Evolutionary conservation across 257 asterid genomes (phyloP).

Genomic region (Agastache rugosa): DNA sequence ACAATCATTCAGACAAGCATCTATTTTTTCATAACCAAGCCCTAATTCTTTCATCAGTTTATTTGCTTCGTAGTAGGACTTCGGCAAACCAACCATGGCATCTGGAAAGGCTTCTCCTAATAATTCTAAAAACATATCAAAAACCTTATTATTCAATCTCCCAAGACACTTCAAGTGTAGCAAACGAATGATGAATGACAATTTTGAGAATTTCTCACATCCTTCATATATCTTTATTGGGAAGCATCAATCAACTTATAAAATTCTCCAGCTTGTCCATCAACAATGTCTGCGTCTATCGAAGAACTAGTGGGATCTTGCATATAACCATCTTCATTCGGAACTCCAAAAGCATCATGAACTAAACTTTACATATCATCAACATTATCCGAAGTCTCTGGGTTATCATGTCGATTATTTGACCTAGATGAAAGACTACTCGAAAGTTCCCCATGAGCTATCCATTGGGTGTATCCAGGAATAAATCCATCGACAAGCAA

Average conservation of each 20-base stretch:
- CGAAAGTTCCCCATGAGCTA: constrained; percentile 11
- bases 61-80: background rate
- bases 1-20: constrained; percentile 22
- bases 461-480: constrained; percentile 4
- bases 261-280: background rate
- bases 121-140: constrained; percentile 3
- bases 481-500: background rate
- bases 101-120: background rate
- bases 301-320: background rate
- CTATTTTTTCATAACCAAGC: constrained; percentile 7
- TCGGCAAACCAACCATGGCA: background rate
- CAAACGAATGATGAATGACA: constrained; percentile 1
- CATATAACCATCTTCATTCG: background rate
- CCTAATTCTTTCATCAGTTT: constrained; percentile 16
- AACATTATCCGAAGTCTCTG: background rate
- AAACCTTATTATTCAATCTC: background rate
- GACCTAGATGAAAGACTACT: too few relatives aligned
- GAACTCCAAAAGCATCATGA: constrained; percentile 3
- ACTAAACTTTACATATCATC: background rate
- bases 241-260: constrained; percentile 3
- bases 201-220: background rate
- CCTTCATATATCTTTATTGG: background rate
- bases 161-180: constrained; percentile 6
- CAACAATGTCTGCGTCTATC: background rate
- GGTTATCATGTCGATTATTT: background rate